Percentiles rank a stretch among this genome's conserved stretches.
Conservation (phyloP, 768 basidiomycete species). For the Cystofilobasidium macerans region DNA sequence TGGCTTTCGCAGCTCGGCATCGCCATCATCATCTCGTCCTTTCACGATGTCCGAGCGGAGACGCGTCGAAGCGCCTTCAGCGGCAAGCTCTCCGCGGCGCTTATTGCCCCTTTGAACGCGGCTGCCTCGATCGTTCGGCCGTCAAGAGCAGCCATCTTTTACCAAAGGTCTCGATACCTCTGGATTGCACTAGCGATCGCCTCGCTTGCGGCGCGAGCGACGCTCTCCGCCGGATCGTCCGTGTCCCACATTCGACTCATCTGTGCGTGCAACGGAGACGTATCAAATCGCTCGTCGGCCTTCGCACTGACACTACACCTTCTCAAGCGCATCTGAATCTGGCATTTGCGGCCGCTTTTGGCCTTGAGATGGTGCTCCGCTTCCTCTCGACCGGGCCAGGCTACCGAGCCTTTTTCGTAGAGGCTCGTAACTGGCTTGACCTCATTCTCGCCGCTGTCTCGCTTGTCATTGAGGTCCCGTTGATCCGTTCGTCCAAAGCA, state of each 20-base stretch:
- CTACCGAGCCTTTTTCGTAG: conserved; percentile 63
- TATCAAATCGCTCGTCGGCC: background rate
- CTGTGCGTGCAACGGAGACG: too few species aligned
- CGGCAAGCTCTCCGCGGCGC: conserved; percentile 39
- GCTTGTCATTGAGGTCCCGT: conserved; percentile 74
- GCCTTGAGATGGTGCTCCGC: conserved; percentile 73
- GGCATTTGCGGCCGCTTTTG: conserved; percentile 69
- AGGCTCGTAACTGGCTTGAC: conserved; percentile 61
- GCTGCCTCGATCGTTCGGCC: too few species aligned
- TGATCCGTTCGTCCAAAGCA: conserved; percentile 50
- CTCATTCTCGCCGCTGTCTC: conserved; percentile 60
- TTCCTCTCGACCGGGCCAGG: conserved; percentile 61
- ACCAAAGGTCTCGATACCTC: conserved; percentile 32
- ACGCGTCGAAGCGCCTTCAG: conserved; percentile 89
- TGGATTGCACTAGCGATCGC: conserved; percentile 32
- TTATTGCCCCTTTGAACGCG: too few species aligned
- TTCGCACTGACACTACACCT: background rate
- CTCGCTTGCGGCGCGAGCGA: conserved; percentile 32
- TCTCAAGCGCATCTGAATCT: conserved; percentile 56
- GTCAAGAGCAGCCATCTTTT: conserved; percentile 15
- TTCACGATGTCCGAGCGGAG: conserved; percentile 71
- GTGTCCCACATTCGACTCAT: conserved; percentile 27
- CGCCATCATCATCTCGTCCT: conserved; percentile 90
- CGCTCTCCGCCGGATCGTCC: conserved; percentile 29
- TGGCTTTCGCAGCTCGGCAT: conserved; percentile 53